These are phyloP conservation scores for Alloascoidea africana DNA, from an alignment of 805 yeast species.

Conservation along the genomic window DNA sequence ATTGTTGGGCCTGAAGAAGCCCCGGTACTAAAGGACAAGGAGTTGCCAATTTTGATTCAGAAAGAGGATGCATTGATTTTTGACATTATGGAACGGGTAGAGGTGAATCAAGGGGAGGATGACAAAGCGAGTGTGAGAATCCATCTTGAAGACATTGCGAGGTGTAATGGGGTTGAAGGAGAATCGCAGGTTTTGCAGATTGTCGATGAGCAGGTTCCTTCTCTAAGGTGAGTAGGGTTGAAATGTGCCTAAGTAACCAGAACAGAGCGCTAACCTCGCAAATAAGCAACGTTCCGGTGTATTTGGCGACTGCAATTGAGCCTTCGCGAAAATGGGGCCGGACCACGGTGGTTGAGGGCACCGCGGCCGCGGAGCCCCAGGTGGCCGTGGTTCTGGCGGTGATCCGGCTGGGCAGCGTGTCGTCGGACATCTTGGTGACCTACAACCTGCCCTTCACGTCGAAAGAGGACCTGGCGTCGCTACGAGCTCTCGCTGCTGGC, in stretches of 20 bases:
- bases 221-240: slow-evolving; percentile 10
- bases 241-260: not conserved
- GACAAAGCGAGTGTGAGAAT: slow-evolving; percentile 27
- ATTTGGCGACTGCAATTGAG: slow-evolving; percentile 23
- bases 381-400: slow-evolving; percentile 42
- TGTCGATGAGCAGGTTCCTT: slow-evolving; percentile 14
- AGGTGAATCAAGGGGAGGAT: slow-evolving; percentile 19
- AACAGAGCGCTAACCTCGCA: slow-evolving; percentile 4
- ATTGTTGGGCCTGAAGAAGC: slow-evolving; percentile 24
- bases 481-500: too few relatives aligned
- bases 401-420: slow-evolving; percentile 31
- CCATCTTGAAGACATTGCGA: slow-evolving; percentile 41
- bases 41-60: slow-evolving; percentile 3
- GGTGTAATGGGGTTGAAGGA: slow-evolving; percentile 4
- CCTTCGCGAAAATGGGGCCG: slow-evolving; percentile 40
- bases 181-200: slow-evolving; percentile 8
- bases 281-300: slow-evolving; percentile 8
- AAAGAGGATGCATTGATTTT: slow-evolving; percentile 20
- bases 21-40: not conserved
- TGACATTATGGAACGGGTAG: slow-evolving; percentile 24
- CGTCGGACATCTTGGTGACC: slow-evolving; percentile 48
- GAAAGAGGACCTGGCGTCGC: not conserved
- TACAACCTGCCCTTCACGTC: slow-evolving; percentile 39
- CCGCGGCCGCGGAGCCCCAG: slow-evolving; percentile 14
- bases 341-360: slow-evolving; percentile 3